Conservation (phyloP, 1,139 yeast genomes). For the Suhomyces ambrosiae region DNA sequence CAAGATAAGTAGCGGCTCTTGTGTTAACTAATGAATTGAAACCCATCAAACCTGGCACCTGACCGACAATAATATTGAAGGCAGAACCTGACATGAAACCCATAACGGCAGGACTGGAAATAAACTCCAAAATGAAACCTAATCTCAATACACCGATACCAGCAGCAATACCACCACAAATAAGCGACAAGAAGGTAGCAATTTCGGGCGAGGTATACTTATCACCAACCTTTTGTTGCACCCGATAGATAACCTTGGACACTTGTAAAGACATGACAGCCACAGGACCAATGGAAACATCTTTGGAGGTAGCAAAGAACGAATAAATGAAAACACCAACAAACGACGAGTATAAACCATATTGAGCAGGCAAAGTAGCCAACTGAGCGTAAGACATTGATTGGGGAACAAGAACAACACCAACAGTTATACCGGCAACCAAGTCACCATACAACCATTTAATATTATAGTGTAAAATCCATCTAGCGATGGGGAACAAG, state of each 20-base stretch:
- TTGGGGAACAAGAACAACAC: conserved; percentile 91
- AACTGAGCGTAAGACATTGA: conserved; percentile 92
- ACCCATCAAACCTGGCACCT: conserved; percentile 87
- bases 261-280: conserved; percentile 94
- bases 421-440: conserved; percentile 91
- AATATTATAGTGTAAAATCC: conserved; percentile 83
- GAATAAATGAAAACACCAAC: conserved; percentile 89
- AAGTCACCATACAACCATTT: conserved; percentile 82
- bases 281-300: conserved; percentile 95
- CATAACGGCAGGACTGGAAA: conserved; percentile 88
- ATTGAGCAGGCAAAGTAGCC: conserved; percentile 80
- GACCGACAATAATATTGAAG: conserved; percentile 76
- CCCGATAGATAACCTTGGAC: conserved; percentile 71
- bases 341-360: conserved; percentile 88
- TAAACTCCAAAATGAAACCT: conserved; percentile 86
- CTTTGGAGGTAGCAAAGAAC: conserved; percentile 91
- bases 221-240: conserved; percentile 43
- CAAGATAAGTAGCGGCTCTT: conserved; percentile 67
- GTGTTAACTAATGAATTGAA: conserved; percentile 66
- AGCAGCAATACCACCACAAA: conserved; percentile 83
- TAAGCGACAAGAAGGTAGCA: conserved; percentile 76
- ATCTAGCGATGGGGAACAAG: conserved; percentile 73
- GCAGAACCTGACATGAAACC: conserved; percentile 98
- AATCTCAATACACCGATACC: conserved; percentile 82
- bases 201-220: conserved; percentile 62